Base-by-base conservation (phyloP, 129 eudicot genomes). In the Sambucus nigra region DNA sequence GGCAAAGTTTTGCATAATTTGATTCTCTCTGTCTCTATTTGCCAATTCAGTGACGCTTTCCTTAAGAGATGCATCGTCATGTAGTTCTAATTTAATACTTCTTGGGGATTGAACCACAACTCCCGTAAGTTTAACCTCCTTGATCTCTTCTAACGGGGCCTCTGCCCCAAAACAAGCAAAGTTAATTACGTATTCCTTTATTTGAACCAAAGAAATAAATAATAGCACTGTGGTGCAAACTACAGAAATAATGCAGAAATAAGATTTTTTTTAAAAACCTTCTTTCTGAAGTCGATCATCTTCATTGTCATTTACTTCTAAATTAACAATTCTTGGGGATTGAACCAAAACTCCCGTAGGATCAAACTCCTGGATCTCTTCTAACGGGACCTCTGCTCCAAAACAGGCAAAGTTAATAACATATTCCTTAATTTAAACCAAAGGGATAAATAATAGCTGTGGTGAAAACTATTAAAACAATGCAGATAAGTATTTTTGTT, bases 1-100 rank as follows among this genome's bases (percentile, higher is more conserved):
- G 16, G 91, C 71, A 63, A 88, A 69, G 12, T 69, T 71, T 65
- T 45, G 69, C 74, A 80, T 55, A 49, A 83, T 76, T 29, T 75
- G 72, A 59, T 71, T 25, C 48, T 77, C 66, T 47, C 84, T 78
- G 31, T 65, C 71, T 49, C 25, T 61, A 63, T 61, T 74, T n/a
- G 45, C 68, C 25, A 25, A 13, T 56, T 55, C 69, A 46, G 18
- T 21, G 14, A 10, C n/a, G 20, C 20, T 35, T 16, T 35, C 60
- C 5, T 47, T 21, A 16, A 40, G 28, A 25, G 46, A 51, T 29
- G 51, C 19, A 59, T 44, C 39, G 10, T 40, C 48, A 17, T 40
- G 52, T 49, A 23, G 39, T 47, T 63, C 47, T 2, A 19, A 18
- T 20, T 55, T 46, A 10, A 57, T 24, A 31, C 25, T 55, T 31